A percentile compares a stretch with the other conserved stretches of the same genome.
Conservation (phyloP, 306 rosid genomes). For the Fagus crenata region DNA sequence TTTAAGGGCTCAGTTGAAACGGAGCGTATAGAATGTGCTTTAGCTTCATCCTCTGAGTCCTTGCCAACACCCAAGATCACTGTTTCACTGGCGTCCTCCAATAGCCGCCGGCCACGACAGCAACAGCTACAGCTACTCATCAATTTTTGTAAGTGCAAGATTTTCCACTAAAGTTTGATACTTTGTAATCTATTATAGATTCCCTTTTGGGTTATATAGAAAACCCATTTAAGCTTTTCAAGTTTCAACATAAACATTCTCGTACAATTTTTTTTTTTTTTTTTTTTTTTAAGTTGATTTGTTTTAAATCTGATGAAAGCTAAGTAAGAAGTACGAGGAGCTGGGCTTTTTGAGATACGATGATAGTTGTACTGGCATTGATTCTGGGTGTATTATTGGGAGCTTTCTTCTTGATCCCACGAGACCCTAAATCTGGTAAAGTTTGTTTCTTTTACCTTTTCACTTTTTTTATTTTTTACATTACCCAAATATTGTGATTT, state of each 20-base stretch:
- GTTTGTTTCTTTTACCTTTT: background rate
- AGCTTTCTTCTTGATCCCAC: slow-evolving; percentile 45
- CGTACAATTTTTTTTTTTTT: background rate
- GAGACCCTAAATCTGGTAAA: slow-evolving; percentile 44
- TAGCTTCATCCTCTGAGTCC: background rate
- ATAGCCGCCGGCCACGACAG: background rate
- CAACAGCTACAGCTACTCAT: too few species aligned
- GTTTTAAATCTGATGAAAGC: slow-evolving; percentile 31
- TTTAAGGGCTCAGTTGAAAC: too few species aligned
- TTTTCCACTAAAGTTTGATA: too few species aligned
- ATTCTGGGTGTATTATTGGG: slow-evolving; percentile 48
- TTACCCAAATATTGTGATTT: background rate
- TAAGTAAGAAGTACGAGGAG: slow-evolving; percentile 19
- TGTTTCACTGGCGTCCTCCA: background rate
- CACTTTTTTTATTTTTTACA: background rate
- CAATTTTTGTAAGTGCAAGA: too few species aligned
- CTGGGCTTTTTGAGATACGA: slow-evolving; percentile 36
- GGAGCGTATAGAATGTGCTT: too few species aligned
- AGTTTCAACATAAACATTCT: too few species aligned
- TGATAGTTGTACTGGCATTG: slow-evolving; percentile 52
- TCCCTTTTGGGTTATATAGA: background rate
- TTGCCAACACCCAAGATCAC: background rate
- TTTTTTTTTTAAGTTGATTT: background rate
- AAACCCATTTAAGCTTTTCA: background rate
- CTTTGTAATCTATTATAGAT: background rate